These are phyloP conservation scores for Gymnopilus dilepis DNA, from an alignment of 768 basidiomycete species.

Conservation along the genomic window DNA sequence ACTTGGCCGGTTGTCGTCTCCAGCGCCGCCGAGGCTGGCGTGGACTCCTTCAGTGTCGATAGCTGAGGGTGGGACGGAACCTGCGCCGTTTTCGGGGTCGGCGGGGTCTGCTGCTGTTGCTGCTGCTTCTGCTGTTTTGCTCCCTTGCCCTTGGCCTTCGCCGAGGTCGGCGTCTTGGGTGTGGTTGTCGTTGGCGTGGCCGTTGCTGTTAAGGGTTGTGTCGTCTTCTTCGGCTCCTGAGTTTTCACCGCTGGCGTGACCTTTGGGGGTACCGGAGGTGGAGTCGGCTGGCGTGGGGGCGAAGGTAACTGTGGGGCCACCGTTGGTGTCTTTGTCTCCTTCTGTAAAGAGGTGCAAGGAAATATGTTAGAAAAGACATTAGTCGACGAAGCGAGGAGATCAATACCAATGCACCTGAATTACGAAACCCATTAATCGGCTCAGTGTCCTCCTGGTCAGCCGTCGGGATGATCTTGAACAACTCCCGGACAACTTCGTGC, in stretches of 20 bases:
- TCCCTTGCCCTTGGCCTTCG: slow-evolving; percentile 16
- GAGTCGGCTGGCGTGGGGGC: slow-evolving; percentile 19
- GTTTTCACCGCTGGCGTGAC: slow-evolving; percentile 12
- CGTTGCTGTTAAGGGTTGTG: not conserved
- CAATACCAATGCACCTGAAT: slow-evolving; percentile 43
- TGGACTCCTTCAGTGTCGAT: slow-evolving; percentile 9
- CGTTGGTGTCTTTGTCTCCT: not conserved
- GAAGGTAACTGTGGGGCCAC: slow-evolving; percentile 3
- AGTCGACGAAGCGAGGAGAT: slow-evolving; percentile 20
- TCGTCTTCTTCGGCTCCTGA: slow-evolving; percentile 10
- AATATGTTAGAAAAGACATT: slow-evolving; percentile 6
- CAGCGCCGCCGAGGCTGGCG: slow-evolving; percentile 6
- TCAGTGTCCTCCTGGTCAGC: slow-evolving; percentile 3
- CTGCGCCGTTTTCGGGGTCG: slow-evolving; percentile 18
- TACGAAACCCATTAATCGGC: slow-evolving; percentile 5
- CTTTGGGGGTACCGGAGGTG: slow-evolving; percentile 14
- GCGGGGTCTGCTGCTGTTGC: slow-evolving; percentile 9
- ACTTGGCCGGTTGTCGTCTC: not conserved
- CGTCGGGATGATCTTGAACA: slow-evolving; percentile 22
- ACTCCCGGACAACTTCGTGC: slow-evolving; percentile 38
- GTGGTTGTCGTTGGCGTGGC: slow-evolving; percentile 13
- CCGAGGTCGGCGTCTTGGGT: slow-evolving; percentile 15
- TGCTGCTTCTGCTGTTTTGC: slow-evolving; percentile 18
- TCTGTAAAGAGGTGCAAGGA: slow-evolving; percentile 16
- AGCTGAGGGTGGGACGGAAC: slow-evolving; percentile 9